A percentile compares a stretch with the other conserved stretches of the same genome.
Evolutionary conservation across 2,329 filamentous ascomycete species (phyloP).

Genomic region (Didymella pinodella): DNA sequence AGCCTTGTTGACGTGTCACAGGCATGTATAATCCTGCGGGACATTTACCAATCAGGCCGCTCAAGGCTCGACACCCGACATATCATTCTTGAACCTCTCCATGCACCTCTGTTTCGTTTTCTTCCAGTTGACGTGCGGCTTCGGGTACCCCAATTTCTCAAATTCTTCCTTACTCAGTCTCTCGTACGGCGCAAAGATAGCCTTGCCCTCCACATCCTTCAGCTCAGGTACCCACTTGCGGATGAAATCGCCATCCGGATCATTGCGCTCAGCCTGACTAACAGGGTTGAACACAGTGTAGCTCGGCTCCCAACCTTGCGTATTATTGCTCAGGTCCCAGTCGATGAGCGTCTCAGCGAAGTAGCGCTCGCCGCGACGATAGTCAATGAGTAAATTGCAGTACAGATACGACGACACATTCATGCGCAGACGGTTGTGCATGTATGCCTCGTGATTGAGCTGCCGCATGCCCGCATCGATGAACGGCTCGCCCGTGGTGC

Average conservation of each 20-base stretch:
- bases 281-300: constrained; percentile 60
- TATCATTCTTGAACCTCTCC: constrained; percentile 55
- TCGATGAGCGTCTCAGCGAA: constrained; percentile 61
- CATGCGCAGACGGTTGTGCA: constrained; percentile 63
- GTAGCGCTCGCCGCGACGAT: constrained; percentile 59
- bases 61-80: constrained; percentile 47
- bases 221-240: constrained; percentile 51
- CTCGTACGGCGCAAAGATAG: constrained; percentile 58
- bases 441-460: constrained; percentile 58
- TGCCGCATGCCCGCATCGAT: constrained; percentile 63
- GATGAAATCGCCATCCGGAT: constrained; percentile 51
- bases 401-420: constrained; percentile 59
- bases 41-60: too few species aligned
- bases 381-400: constrained; percentile 60
- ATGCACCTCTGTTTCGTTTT: constrained; percentile 54
- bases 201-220: constrained; percentile 55
- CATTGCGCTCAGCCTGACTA: constrained; percentile 50
- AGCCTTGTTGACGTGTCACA: too few species aligned
- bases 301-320: constrained; percentile 61
- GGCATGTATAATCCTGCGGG: too few species aligned
- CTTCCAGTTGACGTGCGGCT: constrained; percentile 56
- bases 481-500: constrained; percentile 58
- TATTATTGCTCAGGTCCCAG: constrained; percentile 59
- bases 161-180: constrained; percentile 57
- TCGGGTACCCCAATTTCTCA: constrained; percentile 57